Evolutionary conservation across 2,329 filamentous ascomycete species (phyloP).

Genomic region (Botrytis hyacinthi): DNA sequence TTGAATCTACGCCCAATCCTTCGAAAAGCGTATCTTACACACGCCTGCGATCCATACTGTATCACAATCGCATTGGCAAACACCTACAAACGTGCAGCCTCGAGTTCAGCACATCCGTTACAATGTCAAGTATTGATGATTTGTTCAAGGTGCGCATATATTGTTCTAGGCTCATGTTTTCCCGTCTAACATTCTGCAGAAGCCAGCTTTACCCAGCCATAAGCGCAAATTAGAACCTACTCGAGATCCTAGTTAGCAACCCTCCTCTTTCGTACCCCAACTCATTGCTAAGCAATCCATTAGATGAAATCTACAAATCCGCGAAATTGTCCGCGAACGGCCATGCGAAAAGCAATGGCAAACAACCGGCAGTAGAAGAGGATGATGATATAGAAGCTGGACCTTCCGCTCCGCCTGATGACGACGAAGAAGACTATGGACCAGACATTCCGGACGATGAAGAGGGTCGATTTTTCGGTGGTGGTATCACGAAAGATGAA

Average conservation of each 20-base stretch:
- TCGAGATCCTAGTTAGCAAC: constrained; percentile 58
- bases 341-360: constrained; percentile 40
- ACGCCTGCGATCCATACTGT: neutral
- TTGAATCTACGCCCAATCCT: neutral
- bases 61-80: neutral
- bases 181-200: constrained; percentile 28
- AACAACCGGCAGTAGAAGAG: constrained; percentile 36
- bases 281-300: constrained; percentile 17
- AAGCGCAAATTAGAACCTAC: constrained; percentile 64
- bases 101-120: constrained; percentile 15
- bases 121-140: constrained; percentile 37
- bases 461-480: constrained; percentile 93
- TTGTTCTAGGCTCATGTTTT: neutral
- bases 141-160: constrained; percentile 32
- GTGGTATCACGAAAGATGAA: constrained; percentile 79
- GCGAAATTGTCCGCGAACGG: constrained; percentile 51
- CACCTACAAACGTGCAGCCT: constrained; percentile 9
- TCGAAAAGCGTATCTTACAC: neutral
- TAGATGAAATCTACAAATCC: constrained; percentile 64
- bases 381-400: constrained; percentile 48
- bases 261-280: neutral
- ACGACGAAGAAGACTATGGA: constrained; percentile 55
- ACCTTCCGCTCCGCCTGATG: constrained; percentile 52
- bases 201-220: constrained; percentile 43
- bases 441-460: constrained; percentile 68